Conservation (phyloP, 2,329 filamentous ascomycete species). For the Paecilomyces formosus region DNA sequence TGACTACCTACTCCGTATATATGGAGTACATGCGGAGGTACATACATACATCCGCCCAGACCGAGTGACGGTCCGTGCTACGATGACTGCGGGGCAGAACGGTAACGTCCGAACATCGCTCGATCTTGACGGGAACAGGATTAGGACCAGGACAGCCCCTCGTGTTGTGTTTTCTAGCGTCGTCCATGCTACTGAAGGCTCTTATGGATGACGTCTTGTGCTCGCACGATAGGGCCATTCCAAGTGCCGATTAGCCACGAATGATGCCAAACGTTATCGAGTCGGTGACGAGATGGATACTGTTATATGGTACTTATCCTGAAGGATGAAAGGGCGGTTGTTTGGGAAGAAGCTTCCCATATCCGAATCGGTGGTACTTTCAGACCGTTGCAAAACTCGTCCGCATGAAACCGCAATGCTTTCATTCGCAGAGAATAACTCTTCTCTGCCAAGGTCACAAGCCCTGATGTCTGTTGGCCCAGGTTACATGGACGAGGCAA, state of each 20-base stretch:
- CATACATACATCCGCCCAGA: background rate
- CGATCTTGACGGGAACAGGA: background rate
- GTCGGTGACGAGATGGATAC: background rate
- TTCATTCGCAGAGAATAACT: too few species aligned
- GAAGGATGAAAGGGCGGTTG: too few species aligned
- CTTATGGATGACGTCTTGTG: background rate
- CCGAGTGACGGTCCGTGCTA: background rate
- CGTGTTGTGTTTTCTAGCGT: background rate
- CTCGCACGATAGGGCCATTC: background rate
- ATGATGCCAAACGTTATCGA: background rate
- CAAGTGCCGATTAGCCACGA: background rate
- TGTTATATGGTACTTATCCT: background rate
- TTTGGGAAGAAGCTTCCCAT: too few species aligned
- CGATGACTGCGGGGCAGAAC: background rate
- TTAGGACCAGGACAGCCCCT: background rate
- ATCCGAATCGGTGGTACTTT: too few species aligned
- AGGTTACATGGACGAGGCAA: background rate
- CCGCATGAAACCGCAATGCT: too few species aligned
- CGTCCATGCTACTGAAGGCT: background rate
- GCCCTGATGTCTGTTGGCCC: background rate
- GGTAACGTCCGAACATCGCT: background rate
- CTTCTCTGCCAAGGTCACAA: background rate
- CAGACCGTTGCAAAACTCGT: too few species aligned
- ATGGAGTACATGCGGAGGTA: too few species aligned
- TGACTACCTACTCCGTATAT: too few species aligned